Conservation (phyloP, 345 rosid genomes). For the Limnanthes douglasii region DNA sequence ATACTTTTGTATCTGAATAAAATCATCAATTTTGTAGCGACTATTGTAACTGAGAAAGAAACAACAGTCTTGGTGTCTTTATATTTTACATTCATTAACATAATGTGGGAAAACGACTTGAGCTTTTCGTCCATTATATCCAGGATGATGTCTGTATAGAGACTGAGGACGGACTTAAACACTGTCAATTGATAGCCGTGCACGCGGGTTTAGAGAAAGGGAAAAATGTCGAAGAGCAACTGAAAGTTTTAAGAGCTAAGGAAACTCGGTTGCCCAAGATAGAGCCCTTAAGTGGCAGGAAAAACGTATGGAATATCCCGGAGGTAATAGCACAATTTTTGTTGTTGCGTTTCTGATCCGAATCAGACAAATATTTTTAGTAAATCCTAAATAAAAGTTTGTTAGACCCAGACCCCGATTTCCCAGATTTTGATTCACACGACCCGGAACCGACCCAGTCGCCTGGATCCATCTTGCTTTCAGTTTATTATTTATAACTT, state of each 20-base stretch:
- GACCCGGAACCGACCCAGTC: too few relatives aligned
- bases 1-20: too few relatives aligned
- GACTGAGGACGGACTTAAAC: slow-evolving; percentile 30
- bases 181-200: slow-evolving; percentile 53
- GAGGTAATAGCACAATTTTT: slow-evolving; percentile 45
- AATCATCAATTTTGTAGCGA: too few relatives aligned
- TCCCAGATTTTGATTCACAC: too few relatives aligned
- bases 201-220: slow-evolving; percentile 69
- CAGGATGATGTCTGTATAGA: slow-evolving; percentile 59
- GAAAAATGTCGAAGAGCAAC: slow-evolving; percentile 36
- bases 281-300: slow-evolving; percentile 51
- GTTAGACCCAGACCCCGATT: too few relatives aligned
- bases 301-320: slow-evolving; percentile 70
- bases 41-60: background rate
- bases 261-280: slow-evolving; percentile 44
- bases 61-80: background rate
- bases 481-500: too few relatives aligned
- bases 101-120: background rate
- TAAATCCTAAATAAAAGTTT: too few relatives aligned
- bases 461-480: too few relatives aligned
- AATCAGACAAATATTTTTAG: too few relatives aligned
- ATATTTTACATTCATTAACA: background rate
- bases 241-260: slow-evolving; percentile 38
- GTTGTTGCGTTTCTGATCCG: too few relatives aligned
- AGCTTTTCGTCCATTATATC: too few relatives aligned